phyloP scores from a whole-genome alignment of 1,139 yeast species.

The Hyphopichia burtonii region DNA sequence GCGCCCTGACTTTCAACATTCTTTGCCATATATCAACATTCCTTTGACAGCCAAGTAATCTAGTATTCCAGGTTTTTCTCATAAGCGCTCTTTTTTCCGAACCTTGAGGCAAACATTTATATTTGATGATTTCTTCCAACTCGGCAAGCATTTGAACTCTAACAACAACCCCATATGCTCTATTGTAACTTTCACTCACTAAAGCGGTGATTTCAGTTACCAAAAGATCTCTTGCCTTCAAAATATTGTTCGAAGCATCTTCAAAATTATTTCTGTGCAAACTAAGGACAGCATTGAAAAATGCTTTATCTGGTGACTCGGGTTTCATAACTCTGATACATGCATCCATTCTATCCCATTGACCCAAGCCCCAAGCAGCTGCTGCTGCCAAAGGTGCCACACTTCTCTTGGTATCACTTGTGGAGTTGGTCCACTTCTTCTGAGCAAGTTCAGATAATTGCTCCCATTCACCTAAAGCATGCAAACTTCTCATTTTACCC shows the following conservation, averaged over 20 bases:
- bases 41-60: constrained; percentile 90
- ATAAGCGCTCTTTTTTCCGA: constrained; percentile 76
- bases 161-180: constrained; percentile 96
- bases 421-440: constrained; percentile 76
- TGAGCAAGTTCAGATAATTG: constrained; percentile 82
- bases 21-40: constrained; percentile 99
- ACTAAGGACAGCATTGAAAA: constrained; percentile 85
- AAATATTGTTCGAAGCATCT: constrained; percentile 76
- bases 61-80: constrained; percentile 91
- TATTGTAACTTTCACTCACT: constrained; percentile 91
- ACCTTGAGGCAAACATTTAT: constrained; percentile 79
- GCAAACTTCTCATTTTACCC: constrained; percentile 98
- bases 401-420: constrained; percentile 72
- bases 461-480: constrained; percentile 98
- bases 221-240: constrained; percentile 80
- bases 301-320: constrained; percentile 92
- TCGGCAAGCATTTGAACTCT: constrained; percentile 97
- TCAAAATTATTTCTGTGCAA: constrained; percentile 84
- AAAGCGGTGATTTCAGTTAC: constrained; percentile 94
- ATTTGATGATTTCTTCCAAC: constrained; percentile 88
- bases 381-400: constrained; percentile 99
- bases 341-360: constrained; percentile 95
- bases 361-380: constrained; percentile 98
- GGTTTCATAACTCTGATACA: constrained; percentile 87
- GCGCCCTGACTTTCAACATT: constrained; percentile 87